Conservation (phyloP, 106 monocot genomes). For the Gastrodia elata region DNA sequence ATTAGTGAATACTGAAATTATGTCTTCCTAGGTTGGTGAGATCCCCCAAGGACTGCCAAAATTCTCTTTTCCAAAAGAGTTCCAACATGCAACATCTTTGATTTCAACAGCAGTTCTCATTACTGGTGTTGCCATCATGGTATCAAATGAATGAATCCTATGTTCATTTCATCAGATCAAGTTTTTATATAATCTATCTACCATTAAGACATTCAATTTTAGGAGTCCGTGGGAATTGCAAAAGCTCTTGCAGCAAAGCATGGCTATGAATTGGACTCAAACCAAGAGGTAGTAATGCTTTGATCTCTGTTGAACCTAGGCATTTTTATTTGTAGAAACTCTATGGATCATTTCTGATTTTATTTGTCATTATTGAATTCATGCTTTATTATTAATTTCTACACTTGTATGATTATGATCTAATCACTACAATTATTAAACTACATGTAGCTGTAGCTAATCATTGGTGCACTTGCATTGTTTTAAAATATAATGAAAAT, state of each 20-base stretch:
- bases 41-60: constrained; percentile 93
- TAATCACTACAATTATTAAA: not conserved
- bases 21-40: constrained; percentile 73
- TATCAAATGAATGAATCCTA: constrained; percentile 17
- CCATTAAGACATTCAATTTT: not conserved
- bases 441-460: not conserved
- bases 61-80: constrained; percentile 76
- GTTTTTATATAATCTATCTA: constrained; percentile 5
- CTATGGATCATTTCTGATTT: not conserved
- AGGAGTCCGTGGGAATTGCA: constrained; percentile 99
- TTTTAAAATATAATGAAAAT: too few relatives aligned
- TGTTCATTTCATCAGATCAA: constrained; percentile 2
- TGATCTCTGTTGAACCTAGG: not conserved
- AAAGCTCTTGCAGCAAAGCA: constrained; percentile 99
- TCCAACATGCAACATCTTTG: constrained; percentile 72
- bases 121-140: constrained; percentile 97
- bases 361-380: not conserved
- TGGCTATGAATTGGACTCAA: constrained; percentile 96
- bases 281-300: constrained; percentile 87
- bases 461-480: not conserved
- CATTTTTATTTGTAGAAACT: not conserved
- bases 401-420: not conserved
- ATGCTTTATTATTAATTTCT: not conserved
- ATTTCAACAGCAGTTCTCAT: constrained; percentile 90
- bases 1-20: not conserved